Evolutionary conservation across 148 eudicot genomes (phyloP).

Genomic region (Vaccinium corymbosum): DNA sequence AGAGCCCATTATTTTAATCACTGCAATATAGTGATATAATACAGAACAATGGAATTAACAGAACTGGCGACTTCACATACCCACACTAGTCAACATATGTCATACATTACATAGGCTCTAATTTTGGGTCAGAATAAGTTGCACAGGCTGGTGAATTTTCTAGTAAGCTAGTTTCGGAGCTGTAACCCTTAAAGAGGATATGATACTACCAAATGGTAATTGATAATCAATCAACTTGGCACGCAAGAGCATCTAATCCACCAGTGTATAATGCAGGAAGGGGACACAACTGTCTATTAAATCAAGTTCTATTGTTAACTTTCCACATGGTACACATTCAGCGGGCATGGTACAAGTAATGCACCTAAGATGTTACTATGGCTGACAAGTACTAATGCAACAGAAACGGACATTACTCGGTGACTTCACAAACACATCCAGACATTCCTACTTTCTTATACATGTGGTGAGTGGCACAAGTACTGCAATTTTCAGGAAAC

Average conservation of each 20-base stretch:
- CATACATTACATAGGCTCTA: not conserved
- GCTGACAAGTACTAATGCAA: not conserved
- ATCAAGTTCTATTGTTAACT: not conserved
- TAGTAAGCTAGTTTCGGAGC: not conserved
- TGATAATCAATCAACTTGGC: not conserved
- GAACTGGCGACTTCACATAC: not conserved
- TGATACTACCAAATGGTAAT: not conserved
- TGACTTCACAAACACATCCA: slow-evolving; percentile 12
- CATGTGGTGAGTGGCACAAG: not conserved
- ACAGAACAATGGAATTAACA: slow-evolving; percentile 3
- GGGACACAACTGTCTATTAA: not conserved
- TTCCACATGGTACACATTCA: not conserved
- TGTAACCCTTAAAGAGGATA: not conserved
- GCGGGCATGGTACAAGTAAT: not conserved
- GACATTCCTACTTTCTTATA: not conserved
- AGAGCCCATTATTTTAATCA: not conserved
- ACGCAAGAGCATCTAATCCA: not conserved
- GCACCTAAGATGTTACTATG: not conserved
- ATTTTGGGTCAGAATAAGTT: not conserved
- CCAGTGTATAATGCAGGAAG: not conserved
- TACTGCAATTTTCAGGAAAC: slow-evolving; percentile 13
- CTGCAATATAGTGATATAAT: not conserved
- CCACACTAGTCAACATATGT: not conserved
- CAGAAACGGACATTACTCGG: not conserved
- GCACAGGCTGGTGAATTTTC: not conserved